A percentile compares a stretch with the other conserved stretches of the same genome.
phyloP scores from a whole-genome alignment of 768 basidiomycete genomes.

The Hygrophorus russula region DNA sequence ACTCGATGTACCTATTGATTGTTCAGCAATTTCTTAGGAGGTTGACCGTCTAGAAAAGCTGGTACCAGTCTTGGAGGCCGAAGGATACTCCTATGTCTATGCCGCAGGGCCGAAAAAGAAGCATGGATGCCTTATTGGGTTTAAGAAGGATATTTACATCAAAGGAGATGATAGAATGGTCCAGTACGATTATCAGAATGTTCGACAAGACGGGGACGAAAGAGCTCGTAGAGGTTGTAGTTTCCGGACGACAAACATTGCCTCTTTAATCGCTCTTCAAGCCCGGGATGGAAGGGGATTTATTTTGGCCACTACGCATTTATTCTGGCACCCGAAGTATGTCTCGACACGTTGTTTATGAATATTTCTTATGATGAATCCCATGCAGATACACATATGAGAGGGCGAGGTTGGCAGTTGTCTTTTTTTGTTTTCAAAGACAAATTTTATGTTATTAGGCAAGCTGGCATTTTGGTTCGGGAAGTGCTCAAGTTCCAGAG shows the following conservation, averaged over 20 bases:
- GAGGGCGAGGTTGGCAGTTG: slow-evolving; percentile 46
- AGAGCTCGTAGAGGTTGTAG: slow-evolving; percentile 38
- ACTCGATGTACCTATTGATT: slow-evolving; percentile 2
- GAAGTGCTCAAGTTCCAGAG: slow-evolving; percentile 48
- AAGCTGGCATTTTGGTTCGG: slow-evolving; percentile 63
- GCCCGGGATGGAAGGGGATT: slow-evolving; percentile 40
- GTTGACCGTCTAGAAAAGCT: slow-evolving; percentile 74
- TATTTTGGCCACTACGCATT: slow-evolving; percentile 79
- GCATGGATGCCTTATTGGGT: slow-evolving; percentile 82
- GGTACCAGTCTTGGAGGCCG: slow-evolving; percentile 50
- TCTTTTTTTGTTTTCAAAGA: neutral
- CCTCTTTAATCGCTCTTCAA: slow-evolving; percentile 57
- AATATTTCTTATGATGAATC: neutral
- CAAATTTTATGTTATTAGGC: slow-evolving; percentile 32
- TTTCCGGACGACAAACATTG: slow-evolving; percentile 75
- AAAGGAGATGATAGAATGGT: slow-evolving; percentile 37
- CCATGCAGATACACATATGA: slow-evolving; percentile 65
- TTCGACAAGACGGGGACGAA: slow-evolving; percentile 27
- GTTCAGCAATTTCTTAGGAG: slow-evolving; percentile 41
- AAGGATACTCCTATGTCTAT: slow-evolving; percentile 55
- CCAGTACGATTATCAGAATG: slow-evolving; percentile 56
- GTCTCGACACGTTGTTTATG: neutral
- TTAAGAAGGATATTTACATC: slow-evolving; percentile 40
- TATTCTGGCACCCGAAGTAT: slow-evolving; percentile 92
- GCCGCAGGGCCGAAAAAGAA: slow-evolving; percentile 64